A percentile compares a stretch with the other conserved stretches of the same genome.
phyloP scores from a whole-genome alignment of 2,329 filamentous ascomycete species.

The Arthrobotrys iridis region DNA sequence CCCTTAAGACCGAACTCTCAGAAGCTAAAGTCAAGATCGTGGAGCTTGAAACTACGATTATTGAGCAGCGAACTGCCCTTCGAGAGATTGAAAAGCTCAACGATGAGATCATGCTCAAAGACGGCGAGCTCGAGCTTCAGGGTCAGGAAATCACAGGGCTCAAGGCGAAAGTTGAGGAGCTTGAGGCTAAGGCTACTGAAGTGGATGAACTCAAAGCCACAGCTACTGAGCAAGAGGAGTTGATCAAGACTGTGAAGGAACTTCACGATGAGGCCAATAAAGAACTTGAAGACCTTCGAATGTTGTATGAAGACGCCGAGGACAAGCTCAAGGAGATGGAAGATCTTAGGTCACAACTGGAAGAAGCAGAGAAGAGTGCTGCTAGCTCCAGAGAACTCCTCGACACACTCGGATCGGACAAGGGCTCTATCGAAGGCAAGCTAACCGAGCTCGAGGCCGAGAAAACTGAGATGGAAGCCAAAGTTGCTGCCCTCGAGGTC shows the following conservation, averaged over 20 bases:
- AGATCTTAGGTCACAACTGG: constrained; percentile 22
- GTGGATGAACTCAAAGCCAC: constrained; percentile 26
- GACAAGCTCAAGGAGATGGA: constrained; percentile 22
- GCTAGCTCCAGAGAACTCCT: constrained; percentile 19
- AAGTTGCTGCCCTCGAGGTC: neutral
- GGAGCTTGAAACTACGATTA: constrained; percentile 28
- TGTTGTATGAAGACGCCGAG: constrained; percentile 41
- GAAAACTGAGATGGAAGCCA: constrained; percentile 4
- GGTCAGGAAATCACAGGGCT: constrained; percentile 18
- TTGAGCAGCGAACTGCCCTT: constrained; percentile 29
- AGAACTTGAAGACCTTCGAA: constrained; percentile 25
- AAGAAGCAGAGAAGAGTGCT: constrained; percentile 31
- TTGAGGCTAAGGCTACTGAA: constrained; percentile 26
- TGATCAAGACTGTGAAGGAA: constrained; percentile 19
- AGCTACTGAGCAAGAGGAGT: constrained; percentile 18
- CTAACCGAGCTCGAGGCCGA: constrained; percentile 28
- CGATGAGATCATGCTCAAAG: constrained; percentile 35
- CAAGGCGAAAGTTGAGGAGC: constrained; percentile 28
- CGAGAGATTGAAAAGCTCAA: constrained; percentile 30
- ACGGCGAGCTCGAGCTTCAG: constrained; percentile 38
- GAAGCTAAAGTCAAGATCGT: constrained; percentile 42
- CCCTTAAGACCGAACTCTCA: constrained; percentile 25
- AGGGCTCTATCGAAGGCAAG: constrained; percentile 31
- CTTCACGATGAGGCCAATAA: constrained; percentile 25
- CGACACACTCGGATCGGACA: constrained; percentile 32